These are phyloP conservation scores for Colletotrichum costaricense DNA, from an alignment of 2,329 filamentous ascomycete genomes.

Conservation along the genomic window DNA sequence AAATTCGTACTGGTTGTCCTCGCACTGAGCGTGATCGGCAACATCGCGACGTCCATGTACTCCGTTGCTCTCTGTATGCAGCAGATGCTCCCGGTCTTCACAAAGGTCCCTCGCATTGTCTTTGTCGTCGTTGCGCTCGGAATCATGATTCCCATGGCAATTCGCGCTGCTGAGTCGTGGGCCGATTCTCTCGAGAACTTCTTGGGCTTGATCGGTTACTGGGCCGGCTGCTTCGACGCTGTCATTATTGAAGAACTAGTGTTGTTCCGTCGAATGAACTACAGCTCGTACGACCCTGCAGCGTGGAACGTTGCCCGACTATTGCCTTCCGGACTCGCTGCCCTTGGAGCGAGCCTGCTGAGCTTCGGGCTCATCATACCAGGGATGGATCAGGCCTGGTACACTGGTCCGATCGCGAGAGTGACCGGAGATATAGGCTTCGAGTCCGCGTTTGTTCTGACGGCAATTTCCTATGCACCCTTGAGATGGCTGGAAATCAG, in stretches of 20 bases:
- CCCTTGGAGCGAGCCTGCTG: conserved; percentile 54
- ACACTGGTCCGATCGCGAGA: conserved; percentile 53
- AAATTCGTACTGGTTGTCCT: conserved; percentile 50
- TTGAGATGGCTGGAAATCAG: conserved; percentile 50
- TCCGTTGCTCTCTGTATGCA: conserved; percentile 53
- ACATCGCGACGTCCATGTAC: conserved; percentile 51
- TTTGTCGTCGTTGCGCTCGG: conserved; percentile 52
- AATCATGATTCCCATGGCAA: conserved; percentile 54
- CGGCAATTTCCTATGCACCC: conserved; percentile 54
- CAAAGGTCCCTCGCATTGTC: conserved; percentile 52
- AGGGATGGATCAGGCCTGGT: conserved; percentile 57
- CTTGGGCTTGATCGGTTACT: conserved; percentile 57
- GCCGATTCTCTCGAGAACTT: conserved; percentile 56
- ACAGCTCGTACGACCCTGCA: conserved; percentile 53
- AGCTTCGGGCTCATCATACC: conserved; percentile 56
- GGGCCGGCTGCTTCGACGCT: conserved; percentile 55
- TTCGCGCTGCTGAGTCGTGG: conserved; percentile 52
- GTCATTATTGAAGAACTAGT: conserved; percentile 55
- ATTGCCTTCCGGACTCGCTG: conserved; percentile 56
- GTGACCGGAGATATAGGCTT: conserved; percentile 59
- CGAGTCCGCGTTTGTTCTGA: conserved; percentile 55
- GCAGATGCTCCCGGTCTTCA: conserved; percentile 48
- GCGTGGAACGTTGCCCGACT: conserved; percentile 56
- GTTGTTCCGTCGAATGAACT: conserved; percentile 54
- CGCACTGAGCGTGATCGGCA: conserved; percentile 51